Base-by-base conservation (phyloP, 768 basidiomycete species). In the Rhodosporidiobolus sp. region DNA sequence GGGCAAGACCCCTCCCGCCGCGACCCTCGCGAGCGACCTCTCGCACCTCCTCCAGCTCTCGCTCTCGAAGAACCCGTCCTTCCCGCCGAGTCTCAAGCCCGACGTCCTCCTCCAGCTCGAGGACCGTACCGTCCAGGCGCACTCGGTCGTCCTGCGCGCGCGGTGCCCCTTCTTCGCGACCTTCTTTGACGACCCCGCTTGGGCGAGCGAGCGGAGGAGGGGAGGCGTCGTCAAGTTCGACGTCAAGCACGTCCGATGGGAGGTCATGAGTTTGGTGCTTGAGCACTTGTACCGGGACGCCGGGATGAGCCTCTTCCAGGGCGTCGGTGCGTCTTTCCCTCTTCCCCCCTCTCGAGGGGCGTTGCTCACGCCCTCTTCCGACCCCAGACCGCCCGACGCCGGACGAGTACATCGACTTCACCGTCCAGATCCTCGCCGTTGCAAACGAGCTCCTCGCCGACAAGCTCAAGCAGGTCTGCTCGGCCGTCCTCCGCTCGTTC, bases 381-480 rank as follows among this genome's bases (percentile, higher is more conserved):
- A 54, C 62, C 55, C 24, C 77, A 90, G 90, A 89, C 62, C 89
- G 87, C 77, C 81, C 85, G 34, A 86, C 85, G 3, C 82, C 87
- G 10, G 92, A 98, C 67, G 87, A 90, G 48, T 83, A 92, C 43
- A 80, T 98, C 67, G 89, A 92, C 72, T 91, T 94, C 75, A 86
- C 93, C 82, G 92, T 96, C 72, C 87, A 89, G 30, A 88, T 97
- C 24, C 86, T 96, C 81, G 88, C 88, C 48, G 89, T 87, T 26
- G 92, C 94, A 89, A 94, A 90, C 74, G 93, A 98, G 81, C 82
- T 98, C 5, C 85, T 96, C 16, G 83, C 97, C n/a, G 91, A 91
- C 78, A 87, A 88, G 28, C 86, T 98, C 28, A 86, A 92, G 48
- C 85, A 91, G 4, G 82, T 95, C 34, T 96, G 94, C 82, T 94